A percentile compares a stretch with the other conserved stretches of the same genome.
These are phyloP conservation scores for Oryza meyeriana DNA, from an alignment of 176 grass and related monocot genomes.

Conservation along the genomic window DNA sequence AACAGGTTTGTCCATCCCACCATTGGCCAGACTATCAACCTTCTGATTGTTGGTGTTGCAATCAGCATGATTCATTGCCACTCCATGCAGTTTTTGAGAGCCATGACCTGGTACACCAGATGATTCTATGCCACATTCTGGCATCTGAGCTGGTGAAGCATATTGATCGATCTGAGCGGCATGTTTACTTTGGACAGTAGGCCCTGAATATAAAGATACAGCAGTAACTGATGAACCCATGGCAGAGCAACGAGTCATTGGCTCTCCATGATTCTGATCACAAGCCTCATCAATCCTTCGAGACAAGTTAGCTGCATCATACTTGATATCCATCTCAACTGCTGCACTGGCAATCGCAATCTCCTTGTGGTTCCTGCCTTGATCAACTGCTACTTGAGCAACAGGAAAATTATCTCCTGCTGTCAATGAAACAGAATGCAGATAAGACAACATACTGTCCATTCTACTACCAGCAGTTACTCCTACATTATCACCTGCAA, in stretches of 20 bases:
- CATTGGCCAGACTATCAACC: conserved; percentile 32
- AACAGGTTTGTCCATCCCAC: conserved; percentile 40
- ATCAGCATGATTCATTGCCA: conserved; percentile 31
- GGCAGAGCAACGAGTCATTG: conserved; percentile 58
- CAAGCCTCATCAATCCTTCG: conserved; percentile 31
- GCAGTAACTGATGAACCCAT: conserved; percentile 55
- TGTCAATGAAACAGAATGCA: conserved; percentile 80
- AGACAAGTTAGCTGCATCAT: conserved; percentile 37
- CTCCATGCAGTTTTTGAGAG: conserved; percentile 34
- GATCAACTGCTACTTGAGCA: conserved; percentile 29
- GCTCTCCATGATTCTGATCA: conserved; percentile 50
- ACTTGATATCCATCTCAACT: conserved; percentile 36
- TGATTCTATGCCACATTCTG: conserved; percentile 42
- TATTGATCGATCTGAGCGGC: conserved; percentile 17
- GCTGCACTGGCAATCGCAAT: conserved; percentile 25
- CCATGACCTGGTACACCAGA: conserved; percentile 25
- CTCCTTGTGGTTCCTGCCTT: conserved; percentile 35
- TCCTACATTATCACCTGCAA: conserved; percentile 52
- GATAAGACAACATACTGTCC: conserved; percentile 68
- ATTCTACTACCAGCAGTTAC: conserved; percentile 59
- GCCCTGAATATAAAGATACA: conserved; percentile 49
- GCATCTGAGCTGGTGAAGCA: conserved; percentile 37
- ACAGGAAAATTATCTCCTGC: conserved; percentile 52
- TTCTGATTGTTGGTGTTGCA: conserved; percentile 42
- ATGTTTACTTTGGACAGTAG: conserved; percentile 46